These are phyloP conservation scores for Penicillium sp. DNA, from an alignment of 2,329 filamentous ascomycete genomes.

Conservation along the genomic window DNA sequence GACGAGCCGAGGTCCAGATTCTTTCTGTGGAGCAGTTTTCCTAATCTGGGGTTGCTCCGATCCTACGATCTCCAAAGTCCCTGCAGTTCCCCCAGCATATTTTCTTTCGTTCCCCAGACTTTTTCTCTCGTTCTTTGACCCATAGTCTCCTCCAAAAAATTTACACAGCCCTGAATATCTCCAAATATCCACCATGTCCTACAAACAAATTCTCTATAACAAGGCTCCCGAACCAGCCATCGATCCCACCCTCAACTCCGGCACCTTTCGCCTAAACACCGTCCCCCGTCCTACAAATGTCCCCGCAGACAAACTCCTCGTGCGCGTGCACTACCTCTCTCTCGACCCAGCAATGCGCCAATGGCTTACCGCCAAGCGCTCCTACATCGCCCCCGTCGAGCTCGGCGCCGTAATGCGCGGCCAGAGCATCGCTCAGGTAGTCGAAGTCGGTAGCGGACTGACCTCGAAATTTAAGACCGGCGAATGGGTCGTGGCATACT, in stretches of 20 bases:
- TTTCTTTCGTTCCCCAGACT: background rate
- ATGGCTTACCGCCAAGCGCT: constrained; percentile 62
- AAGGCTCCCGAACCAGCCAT: constrained; percentile 36
- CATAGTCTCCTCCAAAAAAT: background rate
- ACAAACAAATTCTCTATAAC: constrained; percentile 40
- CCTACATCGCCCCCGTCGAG: constrained; percentile 69
- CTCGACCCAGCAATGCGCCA: constrained; percentile 76
- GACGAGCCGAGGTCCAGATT: constrained; percentile 20
- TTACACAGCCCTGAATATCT: background rate
- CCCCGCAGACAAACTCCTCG: constrained; percentile 60
- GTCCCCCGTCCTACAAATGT: constrained; percentile 28
- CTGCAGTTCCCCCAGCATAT: background rate
- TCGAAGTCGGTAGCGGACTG: constrained; percentile 54
- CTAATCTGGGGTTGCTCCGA: constrained; percentile 27
- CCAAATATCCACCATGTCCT: constrained; percentile 17
- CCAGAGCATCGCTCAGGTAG: constrained; percentile 59
- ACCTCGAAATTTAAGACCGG: constrained; percentile 29
- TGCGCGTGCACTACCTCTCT: constrained; percentile 63
- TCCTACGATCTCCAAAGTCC: background rate
- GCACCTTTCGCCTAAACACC: constrained; percentile 38
- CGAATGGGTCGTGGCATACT: constrained; percentile 54
- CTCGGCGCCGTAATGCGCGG: constrained; percentile 71
- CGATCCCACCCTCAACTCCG: constrained; percentile 34
- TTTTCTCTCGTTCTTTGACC: background rate
- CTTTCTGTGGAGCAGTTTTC: constrained; percentile 21